phyloP scores from a whole-genome alignment of 257 asterid genomes.

The Fraxinus excelsior region DNA sequence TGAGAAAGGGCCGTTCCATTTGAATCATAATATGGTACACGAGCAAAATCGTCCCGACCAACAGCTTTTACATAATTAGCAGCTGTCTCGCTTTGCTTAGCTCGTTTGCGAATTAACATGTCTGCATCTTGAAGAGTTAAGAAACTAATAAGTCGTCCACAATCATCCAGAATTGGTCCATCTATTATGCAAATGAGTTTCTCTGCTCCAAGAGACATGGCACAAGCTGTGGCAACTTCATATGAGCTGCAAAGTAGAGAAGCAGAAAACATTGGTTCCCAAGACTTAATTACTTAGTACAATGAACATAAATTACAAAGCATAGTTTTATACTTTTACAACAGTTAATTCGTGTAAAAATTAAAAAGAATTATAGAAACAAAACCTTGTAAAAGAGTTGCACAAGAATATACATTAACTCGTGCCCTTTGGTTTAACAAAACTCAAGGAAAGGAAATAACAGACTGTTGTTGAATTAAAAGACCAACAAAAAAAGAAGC shows the following conservation, averaged over 20 bases:
- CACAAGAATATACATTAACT: not conserved
- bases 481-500: not conserved
- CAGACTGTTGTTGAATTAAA: not conserved
- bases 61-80: constrained; percentile 88
- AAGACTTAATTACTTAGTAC: not conserved
- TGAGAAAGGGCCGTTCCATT: constrained; percentile 34
- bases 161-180: constrained; percentile 82
- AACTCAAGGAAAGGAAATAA: not conserved
- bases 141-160: constrained; percentile 74
- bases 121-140: constrained; percentile 87
- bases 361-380: constrained; percentile 3
- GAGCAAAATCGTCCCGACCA: constrained; percentile 54
- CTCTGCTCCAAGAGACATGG: constrained; percentile 89
- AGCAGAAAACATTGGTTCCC: constrained; percentile 18
- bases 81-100: constrained; percentile 84
- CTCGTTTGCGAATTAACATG: constrained; percentile 69
- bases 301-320: not conserved
- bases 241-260: constrained; percentile 65
- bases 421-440: not conserved
- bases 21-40: constrained; percentile 33
- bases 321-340: not conserved
- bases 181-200: constrained; percentile 86
- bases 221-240: constrained; percentile 98
- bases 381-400: not conserved
- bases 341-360: constrained; percentile 9